Base-by-base conservation (phyloP, 169 alveolate species). In the Plasmodium sp. region DNA sequence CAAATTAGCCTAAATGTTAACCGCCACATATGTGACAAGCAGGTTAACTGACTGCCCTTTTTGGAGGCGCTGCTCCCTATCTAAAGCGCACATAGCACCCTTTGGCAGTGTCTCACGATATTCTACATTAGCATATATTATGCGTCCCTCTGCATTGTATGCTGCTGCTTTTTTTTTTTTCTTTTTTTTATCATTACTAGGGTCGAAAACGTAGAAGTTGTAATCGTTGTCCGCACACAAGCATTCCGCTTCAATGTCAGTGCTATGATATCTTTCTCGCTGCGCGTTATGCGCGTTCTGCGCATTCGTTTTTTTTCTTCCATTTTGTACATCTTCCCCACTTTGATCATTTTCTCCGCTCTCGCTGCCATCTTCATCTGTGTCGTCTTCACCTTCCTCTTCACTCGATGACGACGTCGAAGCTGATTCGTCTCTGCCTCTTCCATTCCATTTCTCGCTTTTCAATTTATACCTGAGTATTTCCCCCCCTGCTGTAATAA, bases 171-270 rank as follows among this genome's bases (percentile, higher is more conserved):
- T 67, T 27, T 27, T 27, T 22, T 22, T 22, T 22, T 22, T 22
- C 27, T 18, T 31, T 67, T 27, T 67, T 43, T 84, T 51, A 22
- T 79, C 58, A 62, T 91, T 92, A 92, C 95, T 73, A 51, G 95
- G 95, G 41, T 92, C 83, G 58, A 81, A 92, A 48, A 92, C 80
- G 74, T 83, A 92, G 85, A 82, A 92, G 84, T 82, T 83, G 83
- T 67, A 81, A 73, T 81, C 92, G 80, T 82, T 83, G 75, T 92
- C 95, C 34, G 95, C 58, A 48, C 92, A 92, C 72, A 92, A 83
- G 45, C 95, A 92, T 16, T 82, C 84, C 43, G 92, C 41, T 39
- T 83, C 62, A 71, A 92, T 39, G 51, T 83, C 95, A 22, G 48
- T 71, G 48, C 56, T 92, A 34, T 81, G 16, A 39, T 92, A 92